Evolutionary conservation across 768 basidiomycete species (phyloP), one percentile per base, ranked within the genome.

Genomic region (Kwoniella dendrophila): DNA sequence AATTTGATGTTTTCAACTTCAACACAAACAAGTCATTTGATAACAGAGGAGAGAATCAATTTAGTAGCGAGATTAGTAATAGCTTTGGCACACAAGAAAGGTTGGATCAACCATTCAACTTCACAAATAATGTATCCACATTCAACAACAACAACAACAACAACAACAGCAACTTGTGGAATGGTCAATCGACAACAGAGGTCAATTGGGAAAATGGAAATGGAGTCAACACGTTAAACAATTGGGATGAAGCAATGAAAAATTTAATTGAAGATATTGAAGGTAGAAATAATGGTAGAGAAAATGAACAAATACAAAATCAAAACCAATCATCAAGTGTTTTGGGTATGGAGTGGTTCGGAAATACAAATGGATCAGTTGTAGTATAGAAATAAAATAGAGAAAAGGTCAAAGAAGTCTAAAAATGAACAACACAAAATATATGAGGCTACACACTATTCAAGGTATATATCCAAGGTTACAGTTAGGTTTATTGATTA

Each of bases 241-340:
- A 51, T 51, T 75, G 73, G 73, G 73, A 72, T 59, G 67, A 70
- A 71, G 73, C 64, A 64, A 70, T 72, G 73, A 74, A 48, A 44
- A 34, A 20, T 30, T 56, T 71, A 43, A 56, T 70, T 29, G 70
- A 63, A 58, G 59, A 70, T 57, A 53, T 72, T 5, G 67, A 65
- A 44, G 59, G 64, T 0, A 27, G 59, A 27, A 49, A 38, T 22
- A 57, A 44, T 20, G 12, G 20, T 50, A 63, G 47, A 60, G 64
- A 38, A 49, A 24, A 27, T 34, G 32, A 16, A 53, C 40, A 20
- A n/a, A n/a, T n/a, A n/a, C 38, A 40, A 43, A 40, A 27, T 11
- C 41, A 16, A 36, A 20, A 50, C 33, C 24, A 61, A 43, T 48
- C 27, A 63, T 16, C 29, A 33, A 52, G 32, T 45, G 48, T 47